These are phyloP conservation scores for Colletotrichum godetiae DNA, from an alignment of 2,329 filamentous ascomycete species.

Conservation along the genomic window DNA sequence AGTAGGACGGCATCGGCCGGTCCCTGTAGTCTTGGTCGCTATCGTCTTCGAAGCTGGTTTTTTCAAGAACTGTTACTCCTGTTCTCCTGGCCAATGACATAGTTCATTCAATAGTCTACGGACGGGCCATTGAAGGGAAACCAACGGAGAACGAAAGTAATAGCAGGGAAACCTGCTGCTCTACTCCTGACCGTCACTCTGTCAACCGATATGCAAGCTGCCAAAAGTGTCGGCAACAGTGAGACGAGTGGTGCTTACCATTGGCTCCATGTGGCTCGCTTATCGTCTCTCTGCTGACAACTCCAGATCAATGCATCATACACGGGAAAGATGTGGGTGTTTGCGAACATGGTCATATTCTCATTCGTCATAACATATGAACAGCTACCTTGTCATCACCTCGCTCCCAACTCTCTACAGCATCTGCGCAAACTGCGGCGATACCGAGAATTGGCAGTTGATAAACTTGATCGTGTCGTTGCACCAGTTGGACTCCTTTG, in stretches of 20 bases:
- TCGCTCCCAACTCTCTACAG: background rate
- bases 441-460: constrained; percentile 36
- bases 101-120: background rate
- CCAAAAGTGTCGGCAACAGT: background rate
- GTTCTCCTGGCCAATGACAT: background rate
- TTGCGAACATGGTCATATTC: constrained; percentile 5
- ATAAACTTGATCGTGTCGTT: constrained; percentile 42
- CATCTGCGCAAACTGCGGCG: constrained; percentile 29
- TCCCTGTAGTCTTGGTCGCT: background rate
- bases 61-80: background rate
- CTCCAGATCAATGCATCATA: constrained; percentile 11
- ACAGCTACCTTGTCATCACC: background rate
- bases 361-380: constrained; percentile 20
- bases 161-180: background rate
- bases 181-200: background rate
- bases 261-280: background rate
- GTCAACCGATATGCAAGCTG: background rate
- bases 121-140: background rate
- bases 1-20: background rate
- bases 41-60: background rate
- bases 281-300: background rate
- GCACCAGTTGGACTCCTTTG: constrained; percentile 43
- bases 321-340: background rate
- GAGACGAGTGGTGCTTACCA: background rate
- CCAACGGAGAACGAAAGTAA: background rate